These are phyloP conservation scores for Plasmodium gallinaceum DNA, from an alignment of 169 alveolate species.

Conservation along the genomic window DNA sequence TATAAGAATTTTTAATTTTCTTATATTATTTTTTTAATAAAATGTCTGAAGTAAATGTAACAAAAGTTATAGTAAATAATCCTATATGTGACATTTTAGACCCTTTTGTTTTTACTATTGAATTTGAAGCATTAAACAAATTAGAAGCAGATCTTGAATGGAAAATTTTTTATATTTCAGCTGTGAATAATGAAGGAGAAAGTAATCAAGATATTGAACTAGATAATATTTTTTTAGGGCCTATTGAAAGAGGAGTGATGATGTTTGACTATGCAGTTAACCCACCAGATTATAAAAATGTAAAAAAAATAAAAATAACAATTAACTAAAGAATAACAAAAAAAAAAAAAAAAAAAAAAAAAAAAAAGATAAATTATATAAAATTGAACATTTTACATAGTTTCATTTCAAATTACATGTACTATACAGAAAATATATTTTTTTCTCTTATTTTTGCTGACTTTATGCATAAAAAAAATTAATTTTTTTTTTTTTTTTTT, in stretches of 20 bases:
- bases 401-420: too few species aligned
- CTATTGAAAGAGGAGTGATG: constrained; percentile 94
- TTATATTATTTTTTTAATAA: constrained; percentile 13
- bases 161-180: constrained; percentile 90
- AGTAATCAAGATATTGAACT: constrained; percentile 94
- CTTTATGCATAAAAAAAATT: too few species aligned
- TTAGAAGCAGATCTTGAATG: constrained; percentile 94
- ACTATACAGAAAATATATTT: too few species aligned
- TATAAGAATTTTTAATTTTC: too few species aligned
- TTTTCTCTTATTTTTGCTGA: not conserved
- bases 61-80: constrained; percentile 93
- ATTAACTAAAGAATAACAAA: too few species aligned
- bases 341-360: not conserved
- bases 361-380: too few species aligned
- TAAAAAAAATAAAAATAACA: constrained; percentile 64
- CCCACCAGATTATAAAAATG: constrained; percentile 94
- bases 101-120: constrained; percentile 94
- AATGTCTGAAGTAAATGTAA: constrained; percentile 96
- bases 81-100: constrained; percentile 92
- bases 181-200: constrained; percentile 82
- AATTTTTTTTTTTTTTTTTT: not conserved
- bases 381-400: too few species aligned
- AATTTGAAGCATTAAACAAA: constrained; percentile 93
- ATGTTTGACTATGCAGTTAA: constrained; percentile 93
- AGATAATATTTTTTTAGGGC: constrained; percentile 96